Percentiles rank a stretch among this genome's conserved stretches.
Evolutionary conservation across 2,329 filamentous ascomycete genomes (phyloP).

Genomic region (Penicillium rolfsii): DNA sequence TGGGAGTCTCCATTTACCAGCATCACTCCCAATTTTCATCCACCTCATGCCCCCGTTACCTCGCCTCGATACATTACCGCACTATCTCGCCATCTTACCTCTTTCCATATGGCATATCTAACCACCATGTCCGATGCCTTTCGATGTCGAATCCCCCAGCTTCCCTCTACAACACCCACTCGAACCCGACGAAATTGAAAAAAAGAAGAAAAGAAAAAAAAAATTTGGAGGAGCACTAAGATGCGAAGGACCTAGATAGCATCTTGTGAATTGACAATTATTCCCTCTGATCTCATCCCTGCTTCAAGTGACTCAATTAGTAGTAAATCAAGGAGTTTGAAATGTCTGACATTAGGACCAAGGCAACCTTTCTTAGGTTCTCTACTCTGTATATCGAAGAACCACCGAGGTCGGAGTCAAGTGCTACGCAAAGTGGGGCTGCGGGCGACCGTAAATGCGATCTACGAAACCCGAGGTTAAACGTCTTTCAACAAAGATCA

Average conservation of each 20-base stretch:
- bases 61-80: not conserved
- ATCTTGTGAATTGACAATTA: slow-evolving; percentile 37
- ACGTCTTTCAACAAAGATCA: slow-evolving; percentile 13
- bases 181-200: slow-evolving; percentile 7
- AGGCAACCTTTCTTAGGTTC: too few species aligned
- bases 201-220: slow-evolving; percentile 26
- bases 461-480: slow-evolving; percentile 26
- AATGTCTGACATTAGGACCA: too few species aligned
- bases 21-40: slow-evolving; percentile 1
- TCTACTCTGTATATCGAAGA: not conserved
- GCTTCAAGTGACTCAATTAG: not conserved
- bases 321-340: not conserved
- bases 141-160: slow-evolving; percentile 3
- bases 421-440: slow-evolving; percentile 24
- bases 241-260: slow-evolving; percentile 25
- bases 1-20: not conserved
- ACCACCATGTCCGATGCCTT: not conserved
- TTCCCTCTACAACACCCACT: slow-evolving; percentile 8
- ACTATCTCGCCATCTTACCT: slow-evolving; percentile 11
- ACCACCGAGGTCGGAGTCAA: slow-evolving; percentile 13
- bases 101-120: slow-evolving; percentile 4
- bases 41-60: not conserved
- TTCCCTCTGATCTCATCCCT: slow-evolving; percentile 26
- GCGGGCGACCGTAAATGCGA: slow-evolving; percentile 23
- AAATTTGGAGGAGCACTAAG: slow-evolving; percentile 33